These are phyloP conservation scores for Solanum bulbocastanum DNA, from an alignment of 257 asterid species.

Conservation along the genomic window DNA sequence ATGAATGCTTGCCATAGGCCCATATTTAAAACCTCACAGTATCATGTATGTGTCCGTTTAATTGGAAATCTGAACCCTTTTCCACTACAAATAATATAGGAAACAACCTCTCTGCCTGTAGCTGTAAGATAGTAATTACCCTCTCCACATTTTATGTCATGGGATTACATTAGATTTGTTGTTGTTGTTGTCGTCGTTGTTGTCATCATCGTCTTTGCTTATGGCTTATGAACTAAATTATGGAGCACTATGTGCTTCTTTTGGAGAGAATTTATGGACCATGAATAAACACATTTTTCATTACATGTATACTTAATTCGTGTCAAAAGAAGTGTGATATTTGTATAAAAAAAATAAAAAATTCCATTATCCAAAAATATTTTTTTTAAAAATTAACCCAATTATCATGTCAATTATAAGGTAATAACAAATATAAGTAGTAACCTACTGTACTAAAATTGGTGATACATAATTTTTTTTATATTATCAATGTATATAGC, in stretches of 20 bases:
- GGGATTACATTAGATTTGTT: no score
- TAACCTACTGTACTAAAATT: not conserved
- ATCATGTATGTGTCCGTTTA: no score
- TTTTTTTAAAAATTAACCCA: no score
- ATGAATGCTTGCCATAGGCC: not conserved
- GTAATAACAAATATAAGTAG: not conserved
- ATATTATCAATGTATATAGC: not conserved
- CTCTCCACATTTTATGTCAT: fast-evolving
- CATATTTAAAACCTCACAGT: not conserved
- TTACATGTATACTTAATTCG: not conserved
- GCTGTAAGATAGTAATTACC: not conserved
- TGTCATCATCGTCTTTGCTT: no score
- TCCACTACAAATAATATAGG: not conserved
- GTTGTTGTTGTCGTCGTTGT: no score
- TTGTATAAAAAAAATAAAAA: not conserved
- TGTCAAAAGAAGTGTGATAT: not conserved
- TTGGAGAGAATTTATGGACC: not conserved
- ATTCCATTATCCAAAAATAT: not conserved
- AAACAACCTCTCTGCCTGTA: not conserved
- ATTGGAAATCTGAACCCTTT: not conserved
- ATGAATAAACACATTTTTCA: not conserved
- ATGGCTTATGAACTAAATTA: no score
- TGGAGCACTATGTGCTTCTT: not conserved
- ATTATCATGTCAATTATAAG: not conserved
- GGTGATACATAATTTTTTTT: not conserved